Base-by-base conservation (phyloP, 139 green algal genomes). In the Coccomyxa sp. region DNA sequence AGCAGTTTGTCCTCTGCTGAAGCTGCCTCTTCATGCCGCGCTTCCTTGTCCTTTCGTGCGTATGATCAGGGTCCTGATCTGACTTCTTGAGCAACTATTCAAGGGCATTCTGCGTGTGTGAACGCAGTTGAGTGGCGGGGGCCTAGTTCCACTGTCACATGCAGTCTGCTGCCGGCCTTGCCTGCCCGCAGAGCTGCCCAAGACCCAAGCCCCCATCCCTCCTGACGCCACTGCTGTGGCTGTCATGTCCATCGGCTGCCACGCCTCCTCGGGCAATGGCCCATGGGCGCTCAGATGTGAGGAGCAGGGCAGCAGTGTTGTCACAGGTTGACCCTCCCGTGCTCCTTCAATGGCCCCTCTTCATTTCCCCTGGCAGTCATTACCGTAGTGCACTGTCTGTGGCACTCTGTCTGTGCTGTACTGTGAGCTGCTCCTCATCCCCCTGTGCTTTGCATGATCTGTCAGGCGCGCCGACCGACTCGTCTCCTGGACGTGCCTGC, bases 151-250 rank as follows among this genome's bases (percentile, higher is more conserved):
- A 0, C 83, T 96, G 21, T 95, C 92, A 11, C 86, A 84, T 14
- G 93, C 93, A 23, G 83, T 94, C 32, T 96, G 93, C 86, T 96
- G 93, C 84, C 88, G 92, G 3, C 91, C 91, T 0, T 96, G 93
- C 88, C 82, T 95, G 59, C 91, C 91, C 28, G 31, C 80, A 1
- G 79, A 88, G 79, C 79, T 93, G 38, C 90, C 88, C 0, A 82
- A 87, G 63, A 77, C 82, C 18, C 67, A n/a, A 9, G 80, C 59
- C 67, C 58, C 67, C 75, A 71, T 71, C 25, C 57, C 1, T 21
- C n/a, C 38, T n/a, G 82, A 82, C 15, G 23, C 79, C 16, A 83
- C 81, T 79, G 81, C 90, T 10, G 81, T 94, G 63, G 91, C 89
- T 1, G 60, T 95, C 3, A 87, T 95, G 12, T 93, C 91, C 15